A percentile compares a stretch with the other conserved stretches of the same genome.
Conservation (phyloP, 73 alveolate genomes). For the Tetrahymena borealis region DNA sequence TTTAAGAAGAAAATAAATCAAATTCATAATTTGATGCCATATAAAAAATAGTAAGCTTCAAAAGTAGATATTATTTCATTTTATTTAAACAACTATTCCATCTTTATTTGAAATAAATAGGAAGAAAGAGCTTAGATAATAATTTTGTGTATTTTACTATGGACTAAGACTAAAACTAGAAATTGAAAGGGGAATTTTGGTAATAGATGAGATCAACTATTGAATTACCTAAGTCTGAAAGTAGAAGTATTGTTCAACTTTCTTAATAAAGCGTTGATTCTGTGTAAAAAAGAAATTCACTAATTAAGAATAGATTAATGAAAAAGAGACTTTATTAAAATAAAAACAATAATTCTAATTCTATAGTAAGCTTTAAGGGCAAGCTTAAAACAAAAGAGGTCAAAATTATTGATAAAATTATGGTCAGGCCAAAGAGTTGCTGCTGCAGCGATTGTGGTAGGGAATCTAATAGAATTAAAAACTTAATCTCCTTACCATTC, state of each 20-base stretch:
- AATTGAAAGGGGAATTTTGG: not conserved
- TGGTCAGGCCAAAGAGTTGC: not conserved
- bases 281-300: too few relatives aligned
- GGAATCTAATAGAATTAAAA: not conserved
- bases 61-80: not conserved
- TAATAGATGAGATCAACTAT: too few relatives aligned
- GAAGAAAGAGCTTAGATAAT: not conserved
- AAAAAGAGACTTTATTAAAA: not conserved
- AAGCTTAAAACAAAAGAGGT: not conserved
- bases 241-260: too few relatives aligned
- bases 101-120: not conserved
- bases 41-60: not conserved
- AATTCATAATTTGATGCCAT: not conserved
- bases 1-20: not conserved
- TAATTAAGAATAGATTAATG: too few relatives aligned
- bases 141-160: not conserved
- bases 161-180: not conserved
- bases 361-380: not conserved
- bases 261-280: too few relatives aligned
- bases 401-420: not conserved
- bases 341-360: not conserved
- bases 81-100: not conserved
- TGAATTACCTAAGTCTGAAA: too few relatives aligned
- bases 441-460: not conserved
- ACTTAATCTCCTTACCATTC: not conserved